Percentiles rank a stretch among this genome's conserved stretches.
Conservation (phyloP, 805 yeast genomes). For the Scheffersomyces coipomensis region DNA sequence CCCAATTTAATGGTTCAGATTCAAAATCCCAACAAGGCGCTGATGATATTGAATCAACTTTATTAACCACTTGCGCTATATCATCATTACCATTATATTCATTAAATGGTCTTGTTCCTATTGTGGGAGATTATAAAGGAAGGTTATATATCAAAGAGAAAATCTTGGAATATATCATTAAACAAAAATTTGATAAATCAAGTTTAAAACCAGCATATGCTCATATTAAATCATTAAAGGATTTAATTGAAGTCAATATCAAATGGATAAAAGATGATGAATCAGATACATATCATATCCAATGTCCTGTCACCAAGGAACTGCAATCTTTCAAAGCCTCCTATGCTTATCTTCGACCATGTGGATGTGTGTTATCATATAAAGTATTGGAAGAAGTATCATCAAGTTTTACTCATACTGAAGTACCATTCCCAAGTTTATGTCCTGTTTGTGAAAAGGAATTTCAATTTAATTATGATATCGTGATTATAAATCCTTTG, state of each 20-base stretch:
- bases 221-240: slow-evolving; percentile 23
- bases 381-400: slow-evolving; percentile 18
- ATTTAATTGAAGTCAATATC: slow-evolving; percentile 22
- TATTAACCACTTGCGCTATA: slow-evolving; percentile 52
- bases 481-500: slow-evolving; percentile 31
- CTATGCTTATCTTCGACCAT: slow-evolving; percentile 30
- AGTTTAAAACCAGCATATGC: slow-evolving; percentile 11
- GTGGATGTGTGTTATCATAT: slow-evolving; percentile 38
- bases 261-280: slow-evolving; percentile 14
- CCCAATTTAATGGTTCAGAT: neutral
- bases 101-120: slow-evolving; percentile 29
- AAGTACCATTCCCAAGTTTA: slow-evolving; percentile 4
- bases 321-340: slow-evolving; percentile 11
- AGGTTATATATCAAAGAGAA: slow-evolving; percentile 62
- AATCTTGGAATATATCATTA: slow-evolving; percentile 55
- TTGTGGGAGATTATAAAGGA: slow-evolving; percentile 73
- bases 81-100: slow-evolving; percentile 38
- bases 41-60: slow-evolving; percentile 17
- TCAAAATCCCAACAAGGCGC: slow-evolving; percentile 3
- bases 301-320: slow-evolving; percentile 32
- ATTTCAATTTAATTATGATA: slow-evolving; percentile 23
- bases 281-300: slow-evolving; percentile 10
- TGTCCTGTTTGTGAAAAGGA: slow-evolving; percentile 32
- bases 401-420: slow-evolving; percentile 7
- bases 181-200: slow-evolving; percentile 24